phyloP scores from a whole-genome alignment of 2,329 filamentous ascomycete genomes.

The Fusarium nurragi region DNA sequence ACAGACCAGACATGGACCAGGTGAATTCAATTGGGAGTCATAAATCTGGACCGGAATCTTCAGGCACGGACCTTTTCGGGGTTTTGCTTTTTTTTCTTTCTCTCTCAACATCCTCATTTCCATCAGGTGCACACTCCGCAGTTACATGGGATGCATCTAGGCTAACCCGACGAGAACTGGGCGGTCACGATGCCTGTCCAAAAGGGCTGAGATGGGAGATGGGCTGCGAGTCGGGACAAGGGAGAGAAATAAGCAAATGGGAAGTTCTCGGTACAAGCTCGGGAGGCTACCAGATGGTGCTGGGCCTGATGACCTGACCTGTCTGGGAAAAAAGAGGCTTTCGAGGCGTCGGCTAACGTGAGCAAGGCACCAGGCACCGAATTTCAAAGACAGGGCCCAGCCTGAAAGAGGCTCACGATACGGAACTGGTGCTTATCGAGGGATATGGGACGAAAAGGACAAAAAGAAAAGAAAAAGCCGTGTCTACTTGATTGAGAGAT shows the following conservation, averaged over 20 bases:
- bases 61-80: slow-evolving; percentile 27
- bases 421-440: neutral
- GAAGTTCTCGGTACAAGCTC: no score
- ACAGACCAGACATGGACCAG: slow-evolving; percentile 18
- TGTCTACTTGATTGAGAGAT: slow-evolving; percentile 3
- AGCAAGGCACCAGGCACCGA: slow-evolving; percentile 33
- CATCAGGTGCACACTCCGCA: neutral
- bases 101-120: neutral
- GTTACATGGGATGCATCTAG: slow-evolving; percentile 1
- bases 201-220: slow-evolving; percentile 4
- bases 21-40: slow-evolving; percentile 6
- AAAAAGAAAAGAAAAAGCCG: slow-evolving; percentile 2
- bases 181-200: slow-evolving; percentile 9
- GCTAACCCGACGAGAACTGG: slow-evolving; percentile 5
- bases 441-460: neutral
- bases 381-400: slow-evolving; percentile 18
- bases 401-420: slow-evolving; percentile 14
- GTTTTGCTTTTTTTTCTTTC: slow-evolving; percentile 28
- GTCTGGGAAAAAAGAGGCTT: slow-evolving; percentile 19
- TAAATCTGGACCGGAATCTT: slow-evolving; percentile 17
- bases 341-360: slow-evolving; percentile 16
- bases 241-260: slow-evolving; percentile 4
- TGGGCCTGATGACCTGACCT: slow-evolving; percentile 25
- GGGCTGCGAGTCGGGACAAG: neutral
- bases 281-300: slow-evolving; percentile 31